Evolutionary conservation across 2,329 filamentous ascomycete species (phyloP).

Genomic region (Talaromyces albobiverticillius): DNA sequence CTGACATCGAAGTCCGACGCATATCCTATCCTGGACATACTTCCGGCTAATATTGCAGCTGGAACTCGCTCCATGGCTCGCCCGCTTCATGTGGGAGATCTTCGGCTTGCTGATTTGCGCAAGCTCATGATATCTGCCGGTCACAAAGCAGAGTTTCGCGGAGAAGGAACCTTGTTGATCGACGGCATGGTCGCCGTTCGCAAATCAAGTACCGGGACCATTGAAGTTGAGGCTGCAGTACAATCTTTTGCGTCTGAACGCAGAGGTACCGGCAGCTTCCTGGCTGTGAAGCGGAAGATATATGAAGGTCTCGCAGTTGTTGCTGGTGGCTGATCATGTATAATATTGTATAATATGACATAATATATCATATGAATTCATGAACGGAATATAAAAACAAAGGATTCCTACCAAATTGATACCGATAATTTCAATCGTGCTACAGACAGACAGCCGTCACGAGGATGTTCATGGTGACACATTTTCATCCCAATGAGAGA

Average conservation of each 20-base stretch:
- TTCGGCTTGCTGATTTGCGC: constrained; percentile 82
- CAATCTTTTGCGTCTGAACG: constrained; percentile 46
- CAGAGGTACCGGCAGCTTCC: constrained; percentile 66
- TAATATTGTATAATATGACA: constrained; percentile 10
- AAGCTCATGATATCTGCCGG: constrained; percentile 77
- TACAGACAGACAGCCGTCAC: not conserved
- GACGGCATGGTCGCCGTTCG: constrained; percentile 84
- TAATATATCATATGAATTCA: constrained; percentile 1
- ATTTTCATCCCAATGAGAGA: not conserved
- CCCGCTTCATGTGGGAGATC: constrained; percentile 89
- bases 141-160: constrained; percentile 86
- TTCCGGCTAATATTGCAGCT: constrained; percentile 62
- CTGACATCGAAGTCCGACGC: constrained; percentile 30
- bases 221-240: constrained; percentile 80
- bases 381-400: not conserved
- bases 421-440: not conserved
- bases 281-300: constrained; percentile 83
- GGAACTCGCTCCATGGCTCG: constrained; percentile 75
- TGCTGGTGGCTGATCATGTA: constrained; percentile 28
- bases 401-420: not conserved
- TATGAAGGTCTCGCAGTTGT: constrained; percentile 94
- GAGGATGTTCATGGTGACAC: not conserved
- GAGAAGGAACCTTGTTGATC: constrained; percentile 86
- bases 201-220: constrained; percentile 80
- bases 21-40: constrained; percentile 56